Percentiles rank a stretch among this genome's conserved stretches.
Conservation (phyloP, 2,329 filamentous ascomycete species). For the Ascochyta pisi region DNA sequence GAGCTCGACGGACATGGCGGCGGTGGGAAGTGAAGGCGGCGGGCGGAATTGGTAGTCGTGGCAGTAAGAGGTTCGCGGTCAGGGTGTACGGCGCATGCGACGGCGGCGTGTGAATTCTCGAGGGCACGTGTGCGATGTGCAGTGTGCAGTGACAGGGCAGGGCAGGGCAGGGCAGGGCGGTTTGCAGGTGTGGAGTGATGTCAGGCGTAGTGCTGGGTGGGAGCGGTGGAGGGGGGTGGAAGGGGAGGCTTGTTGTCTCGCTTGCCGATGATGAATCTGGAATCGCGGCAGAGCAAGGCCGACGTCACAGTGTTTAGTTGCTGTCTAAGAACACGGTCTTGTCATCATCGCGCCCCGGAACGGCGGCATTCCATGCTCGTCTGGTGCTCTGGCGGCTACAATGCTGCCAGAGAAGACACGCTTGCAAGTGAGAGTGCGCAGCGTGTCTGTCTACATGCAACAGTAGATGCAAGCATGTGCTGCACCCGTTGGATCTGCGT, state of each 20-base stretch:
- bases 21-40: slow-evolving; percentile 22
- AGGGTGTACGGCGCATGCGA: slow-evolving; percentile 12
- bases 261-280: slow-evolving; percentile 17
- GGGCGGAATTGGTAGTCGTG: slow-evolving; percentile 42
- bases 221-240: slow-evolving; percentile 8
- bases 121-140: slow-evolving; percentile 16
- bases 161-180: neutral
- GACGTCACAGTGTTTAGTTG: slow-evolving; percentile 19
- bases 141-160: neutral
- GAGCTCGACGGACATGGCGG: slow-evolving; percentile 91
- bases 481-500: slow-evolving; percentile 5
- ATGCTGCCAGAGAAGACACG: too few relatives aligned
- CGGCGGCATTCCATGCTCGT: neutral
- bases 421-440: too few relatives aligned
- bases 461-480: neutral
- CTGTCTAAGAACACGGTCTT: slow-evolving; percentile 4
- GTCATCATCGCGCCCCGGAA: slow-evolving; percentile 9
- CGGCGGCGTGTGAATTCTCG: neutral
- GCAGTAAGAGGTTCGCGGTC: slow-evolving; percentile 10
- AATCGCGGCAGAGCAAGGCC: slow-evolving; percentile 16
- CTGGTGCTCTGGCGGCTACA: neutral
- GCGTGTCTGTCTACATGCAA: neutral
- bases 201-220: slow-evolving; percentile 8
- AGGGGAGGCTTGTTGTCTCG: slow-evolving; percentile 18
- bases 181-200: slow-evolving; percentile 3